phyloP scores from a whole-genome alignment of 257 asterid genomes.

The Striga asiatica region DNA sequence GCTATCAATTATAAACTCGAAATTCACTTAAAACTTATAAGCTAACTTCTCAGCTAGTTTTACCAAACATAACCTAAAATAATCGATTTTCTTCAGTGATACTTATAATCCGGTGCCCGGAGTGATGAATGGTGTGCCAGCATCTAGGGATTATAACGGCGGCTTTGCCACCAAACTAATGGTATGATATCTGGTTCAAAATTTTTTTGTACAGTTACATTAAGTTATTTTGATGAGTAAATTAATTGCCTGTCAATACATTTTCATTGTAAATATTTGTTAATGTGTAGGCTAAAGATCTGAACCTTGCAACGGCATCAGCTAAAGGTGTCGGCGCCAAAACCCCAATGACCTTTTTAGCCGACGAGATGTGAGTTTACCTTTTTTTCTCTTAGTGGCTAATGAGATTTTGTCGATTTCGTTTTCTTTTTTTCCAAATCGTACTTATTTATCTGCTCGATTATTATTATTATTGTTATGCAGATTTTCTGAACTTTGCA shows the following conservation, averaged over 20 bases:
- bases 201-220: no score
- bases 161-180: conserved; percentile 87
- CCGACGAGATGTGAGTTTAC: conserved; percentile 59
- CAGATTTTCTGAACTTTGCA: conserved; percentile 66
- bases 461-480: no score
- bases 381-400: neutral
- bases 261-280: neutral
- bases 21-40: no score
- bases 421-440: no score
- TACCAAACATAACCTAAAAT: neutral
- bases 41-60: no score
- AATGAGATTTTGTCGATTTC: neutral
- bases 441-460: no score
- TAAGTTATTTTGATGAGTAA: neutral
- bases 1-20: no score
- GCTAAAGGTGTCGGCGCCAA: conserved; percentile 47
- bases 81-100: conserved; percentile 36
- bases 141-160: conserved; percentile 77
- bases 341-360: conserved; percentile 50
- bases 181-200: conserved; percentile 30
- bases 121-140: conserved; percentile 87
- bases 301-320: conserved; percentile 59
- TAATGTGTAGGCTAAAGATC: conserved; percentile 70
- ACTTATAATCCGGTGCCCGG: conserved; percentile 97
- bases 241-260: neutral